A percentile compares a stretch with the other conserved stretches of the same genome.
Conservation (phyloP, 2,329 filamentous ascomycete species). For the Neonectria hederae region DNA sequence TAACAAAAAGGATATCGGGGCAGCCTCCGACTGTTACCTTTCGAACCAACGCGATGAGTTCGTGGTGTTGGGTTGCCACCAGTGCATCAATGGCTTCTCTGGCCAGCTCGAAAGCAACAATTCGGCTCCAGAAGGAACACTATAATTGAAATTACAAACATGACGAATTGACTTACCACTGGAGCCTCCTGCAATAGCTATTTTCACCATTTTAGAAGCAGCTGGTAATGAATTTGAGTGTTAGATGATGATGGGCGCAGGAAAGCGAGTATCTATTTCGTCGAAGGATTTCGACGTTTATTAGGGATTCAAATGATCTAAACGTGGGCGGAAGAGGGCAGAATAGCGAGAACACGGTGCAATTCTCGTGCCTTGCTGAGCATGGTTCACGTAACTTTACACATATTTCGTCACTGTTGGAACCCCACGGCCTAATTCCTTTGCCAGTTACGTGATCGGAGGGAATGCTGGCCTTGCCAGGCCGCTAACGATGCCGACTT, state of each 20-base stretch:
- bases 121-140: no score
- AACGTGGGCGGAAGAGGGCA: no score
- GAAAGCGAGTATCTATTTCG: neutral
- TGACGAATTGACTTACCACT: no score
- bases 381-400: neutral
- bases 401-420: neutral
- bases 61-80: constrained; percentile 26
- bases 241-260: neutral
- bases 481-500: neutral
- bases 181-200: constrained; percentile 27
- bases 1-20: no score
- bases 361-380: neutral
- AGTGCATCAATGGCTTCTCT: constrained; percentile 34
- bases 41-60: constrained; percentile 25
- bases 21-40: no score
- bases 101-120: constrained; percentile 22
- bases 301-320: neutral
- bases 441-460: constrained; percentile 27
- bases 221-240: no score
- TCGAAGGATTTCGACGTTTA: neutral
- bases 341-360: neutral
- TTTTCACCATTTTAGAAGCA: constrained; percentile 24
- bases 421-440: neutral
- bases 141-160: no score
- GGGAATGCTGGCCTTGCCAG: neutral